A percentile compares a stretch with the other conserved stretches of the same genome.
phyloP scores from a whole-genome alignment of 1,284 basidiomycete genomes.

The Microbotryum saponariae region DNA sequence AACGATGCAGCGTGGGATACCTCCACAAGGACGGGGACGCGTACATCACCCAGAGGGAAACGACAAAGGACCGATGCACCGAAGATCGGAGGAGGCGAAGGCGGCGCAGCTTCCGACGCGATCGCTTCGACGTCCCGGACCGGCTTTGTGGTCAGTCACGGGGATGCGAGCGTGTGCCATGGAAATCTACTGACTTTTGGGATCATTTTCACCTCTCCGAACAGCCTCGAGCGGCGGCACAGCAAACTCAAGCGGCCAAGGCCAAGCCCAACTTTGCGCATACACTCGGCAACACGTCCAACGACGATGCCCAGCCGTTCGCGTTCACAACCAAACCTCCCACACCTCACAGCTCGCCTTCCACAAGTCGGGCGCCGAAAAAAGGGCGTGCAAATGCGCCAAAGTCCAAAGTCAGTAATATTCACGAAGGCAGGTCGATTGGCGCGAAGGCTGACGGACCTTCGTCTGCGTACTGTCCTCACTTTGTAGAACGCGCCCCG shows the following conservation, averaged over 20 bases:
- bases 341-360: conserved; percentile 10
- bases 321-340: conserved; percentile 27
- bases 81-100: too few species aligned
- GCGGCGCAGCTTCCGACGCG: too few species aligned
- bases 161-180: too few species aligned
- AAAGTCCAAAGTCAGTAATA: too few species aligned
- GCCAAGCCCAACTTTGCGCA: conserved; percentile 11
- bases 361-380: not conserved
- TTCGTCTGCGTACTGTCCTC: not conserved
- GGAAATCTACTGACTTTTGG: too few species aligned
- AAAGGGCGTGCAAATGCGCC: too few species aligned
- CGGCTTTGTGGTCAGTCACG: too few species aligned
- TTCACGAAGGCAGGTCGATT: not conserved
- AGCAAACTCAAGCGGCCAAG: conserved; percentile 12
- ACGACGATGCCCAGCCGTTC: conserved; percentile 15
- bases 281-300: conserved; percentile 10
- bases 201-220: not conserved
- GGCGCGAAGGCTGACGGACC: not conserved
- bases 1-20: too few species aligned
- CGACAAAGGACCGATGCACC: too few species aligned
- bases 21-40: too few species aligned
- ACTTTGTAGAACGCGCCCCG: not conserved
- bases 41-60: too few species aligned
- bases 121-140: too few species aligned
- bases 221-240: conserved; percentile 25